These are phyloP conservation scores for Podila clonocystis DNA, from an alignment of 192 early-diverging fungal species.

Conservation along the genomic window DNA sequence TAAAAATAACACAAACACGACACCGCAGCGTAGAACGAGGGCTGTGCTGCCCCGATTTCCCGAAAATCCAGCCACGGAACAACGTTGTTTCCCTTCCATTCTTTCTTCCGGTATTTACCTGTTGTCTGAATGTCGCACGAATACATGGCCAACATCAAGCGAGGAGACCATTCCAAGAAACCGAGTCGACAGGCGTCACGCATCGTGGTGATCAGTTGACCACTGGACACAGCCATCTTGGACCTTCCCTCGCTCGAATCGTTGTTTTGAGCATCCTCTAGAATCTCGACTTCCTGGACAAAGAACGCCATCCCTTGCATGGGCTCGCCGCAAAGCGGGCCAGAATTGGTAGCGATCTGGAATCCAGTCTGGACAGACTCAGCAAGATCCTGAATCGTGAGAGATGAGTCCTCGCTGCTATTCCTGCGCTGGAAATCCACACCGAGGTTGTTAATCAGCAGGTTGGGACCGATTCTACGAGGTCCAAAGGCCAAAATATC, in stretches of 20 bases:
- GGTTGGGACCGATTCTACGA: slow-evolving; percentile 80
- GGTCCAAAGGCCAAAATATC: slow-evolving; percentile 88
- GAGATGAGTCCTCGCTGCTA: slow-evolving; percentile 5
- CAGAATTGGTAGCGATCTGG: slow-evolving; percentile 89
- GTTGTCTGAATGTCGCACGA: slow-evolving; percentile 95
- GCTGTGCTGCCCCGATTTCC: background rate
- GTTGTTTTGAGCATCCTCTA: slow-evolving; percentile 33
- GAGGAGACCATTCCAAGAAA: slow-evolving; percentile 94
- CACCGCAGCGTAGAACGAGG: background rate
- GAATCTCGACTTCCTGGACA: slow-evolving; percentile 67
- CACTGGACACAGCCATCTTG: slow-evolving; percentile 59
- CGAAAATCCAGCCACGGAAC: background rate
- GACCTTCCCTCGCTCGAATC: slow-evolving; percentile 52
- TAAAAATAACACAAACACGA: background rate
- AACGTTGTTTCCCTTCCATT: too few species aligned
- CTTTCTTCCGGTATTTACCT: slow-evolving; percentile 49
- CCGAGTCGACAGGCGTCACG: slow-evolving; percentile 84
- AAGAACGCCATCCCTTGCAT: slow-evolving; percentile 87
- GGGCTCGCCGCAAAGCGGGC: slow-evolving; percentile 96
- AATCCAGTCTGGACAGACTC: slow-evolving; percentile 89
- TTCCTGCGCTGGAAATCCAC: slow-evolving; percentile 28
- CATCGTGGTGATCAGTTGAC: slow-evolving; percentile 90
- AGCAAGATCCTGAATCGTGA: slow-evolving; percentile 73
- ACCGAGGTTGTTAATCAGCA: slow-evolving; percentile 72
- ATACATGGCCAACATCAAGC: slow-evolving; percentile 97